Evolutionary conservation across 2,329 filamentous ascomycete genomes (phyloP).

Genomic region (Neonectria faginata): DNA sequence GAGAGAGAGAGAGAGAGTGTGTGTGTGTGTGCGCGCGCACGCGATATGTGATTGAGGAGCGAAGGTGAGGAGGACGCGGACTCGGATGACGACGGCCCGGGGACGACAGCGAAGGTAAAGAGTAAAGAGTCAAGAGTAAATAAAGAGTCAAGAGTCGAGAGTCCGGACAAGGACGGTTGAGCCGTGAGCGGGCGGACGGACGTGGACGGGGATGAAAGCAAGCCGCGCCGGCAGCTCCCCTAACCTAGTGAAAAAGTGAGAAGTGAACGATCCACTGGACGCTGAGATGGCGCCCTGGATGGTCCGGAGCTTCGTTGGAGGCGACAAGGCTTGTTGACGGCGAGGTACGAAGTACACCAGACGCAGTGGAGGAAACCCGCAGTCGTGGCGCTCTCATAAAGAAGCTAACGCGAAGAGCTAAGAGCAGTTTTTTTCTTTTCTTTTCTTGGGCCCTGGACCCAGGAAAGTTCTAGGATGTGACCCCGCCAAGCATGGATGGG

Average conservation of each 20-base stretch:
- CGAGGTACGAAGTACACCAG: constrained; percentile 34
- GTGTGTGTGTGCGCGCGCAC: too few relatives aligned
- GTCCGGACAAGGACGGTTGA: not conserved
- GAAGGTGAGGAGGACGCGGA: constrained; percentile 3
- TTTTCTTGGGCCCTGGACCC: not conserved
- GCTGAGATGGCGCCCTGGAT: constrained; percentile 18
- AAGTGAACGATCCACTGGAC: constrained; percentile 45
- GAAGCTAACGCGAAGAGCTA: not conserved
- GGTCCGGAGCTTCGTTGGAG: constrained; percentile 25
- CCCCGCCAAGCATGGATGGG: not conserved
- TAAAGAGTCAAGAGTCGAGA: not conserved
- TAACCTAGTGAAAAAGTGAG: constrained; percentile 36
- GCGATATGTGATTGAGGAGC: not conserved
- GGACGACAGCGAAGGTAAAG: not conserved
- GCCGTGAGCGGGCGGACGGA: not conserved
- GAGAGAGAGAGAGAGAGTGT: constrained; percentile 1
- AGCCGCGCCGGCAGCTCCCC: constrained; percentile 29
- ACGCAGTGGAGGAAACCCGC: constrained; percentile 19
- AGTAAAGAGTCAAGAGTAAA: not conserved
- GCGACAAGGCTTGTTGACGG: constrained; percentile 36
- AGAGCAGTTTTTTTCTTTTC: not conserved
- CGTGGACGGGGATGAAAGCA: constrained; percentile 24
- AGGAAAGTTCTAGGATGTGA: not conserved
- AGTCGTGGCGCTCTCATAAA: constrained; percentile 22
- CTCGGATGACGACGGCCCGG: not conserved